Percentiles rank a stretch among this genome's conserved stretches.
These are phyloP conservation scores for Aspergillus awamori DNA, from an alignment of 2,329 filamentous ascomycete species.

Conservation along the genomic window DNA sequence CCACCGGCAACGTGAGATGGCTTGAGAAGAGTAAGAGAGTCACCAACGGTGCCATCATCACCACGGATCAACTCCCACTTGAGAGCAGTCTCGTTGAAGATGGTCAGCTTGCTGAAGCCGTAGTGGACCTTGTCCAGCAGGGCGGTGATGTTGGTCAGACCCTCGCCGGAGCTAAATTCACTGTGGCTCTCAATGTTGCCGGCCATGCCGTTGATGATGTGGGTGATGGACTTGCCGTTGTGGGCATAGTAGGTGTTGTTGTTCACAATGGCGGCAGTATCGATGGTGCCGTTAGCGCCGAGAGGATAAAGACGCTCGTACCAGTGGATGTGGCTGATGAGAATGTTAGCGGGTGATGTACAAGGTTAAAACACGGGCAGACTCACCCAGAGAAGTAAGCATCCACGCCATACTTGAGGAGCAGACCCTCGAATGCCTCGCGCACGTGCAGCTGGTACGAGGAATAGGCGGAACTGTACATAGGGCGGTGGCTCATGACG, in stretches of 20 bases:
- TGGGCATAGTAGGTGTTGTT: conserved; percentile 55
- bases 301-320: conserved; percentile 50
- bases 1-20: background rate
- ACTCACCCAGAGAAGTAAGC: conserved; percentile 46
- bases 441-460: conserved; percentile 50
- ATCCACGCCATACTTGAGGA: conserved; percentile 52
- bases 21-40: conserved; percentile 44
- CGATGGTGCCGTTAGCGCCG: conserved; percentile 45
- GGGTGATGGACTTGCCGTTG: conserved; percentile 52
- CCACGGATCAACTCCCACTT: conserved; percentile 54
- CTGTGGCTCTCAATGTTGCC: conserved; percentile 57
- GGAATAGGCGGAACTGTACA: conserved; percentile 52
- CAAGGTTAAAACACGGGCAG: conserved; percentile 8
- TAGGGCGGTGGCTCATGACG: conserved; percentile 54
- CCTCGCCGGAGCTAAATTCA: conserved; percentile 39
- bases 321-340: conserved; percentile 51
- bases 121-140: conserved; percentile 51
- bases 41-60: conserved; percentile 41
- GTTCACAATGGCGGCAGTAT: conserved; percentile 46
- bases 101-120: conserved; percentile 53
- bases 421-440: conserved; percentile 49
- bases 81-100: conserved; percentile 45
- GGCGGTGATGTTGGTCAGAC: conserved; percentile 46
- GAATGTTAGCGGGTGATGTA: background rate
- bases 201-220: conserved; percentile 58